A percentile compares a stretch with the other conserved stretches of the same genome.
Conservation (phyloP, 352 stramenopile genomes). For the Hyaloperonospora brassicae region DNA sequence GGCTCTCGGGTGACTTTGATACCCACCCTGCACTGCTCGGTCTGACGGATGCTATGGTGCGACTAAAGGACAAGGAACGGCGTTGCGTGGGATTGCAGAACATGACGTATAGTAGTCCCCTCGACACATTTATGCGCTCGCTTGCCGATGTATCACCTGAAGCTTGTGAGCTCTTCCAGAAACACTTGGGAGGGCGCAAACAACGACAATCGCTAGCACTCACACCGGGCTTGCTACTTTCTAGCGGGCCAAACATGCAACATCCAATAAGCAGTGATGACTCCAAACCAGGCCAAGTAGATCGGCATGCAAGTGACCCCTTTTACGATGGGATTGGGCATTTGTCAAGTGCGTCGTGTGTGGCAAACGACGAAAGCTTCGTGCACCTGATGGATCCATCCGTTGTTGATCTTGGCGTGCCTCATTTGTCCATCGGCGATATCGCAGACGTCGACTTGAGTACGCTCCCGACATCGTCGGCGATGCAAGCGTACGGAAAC, state of each 20-base stretch:
- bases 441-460: conserved; percentile 56
- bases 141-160: conserved; percentile 47
- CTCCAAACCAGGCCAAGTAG: conserved; percentile 4
- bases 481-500: conserved; percentile 15
- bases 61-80: conserved; percentile 68
- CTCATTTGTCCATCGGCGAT: conserved; percentile 47
- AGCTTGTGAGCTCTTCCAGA: conserved; percentile 66
- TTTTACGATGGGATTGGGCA: conserved; percentile 17
- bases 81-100: conserved; percentile 74
- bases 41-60: conserved; percentile 59
- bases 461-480: conserved; percentile 28
- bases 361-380: conserved; percentile 25
- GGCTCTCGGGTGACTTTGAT: conserved; percentile 52
- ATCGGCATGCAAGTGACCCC: conserved; percentile 18
- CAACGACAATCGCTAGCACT: conserved; percentile 29
- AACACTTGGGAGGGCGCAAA: conserved; percentile 57
- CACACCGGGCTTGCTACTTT: conserved; percentile 8
- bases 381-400: conserved; percentile 32
- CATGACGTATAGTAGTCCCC: conserved; percentile 58
- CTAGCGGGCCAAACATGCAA: conserved; percentile 30
- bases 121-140: conserved; percentile 63
- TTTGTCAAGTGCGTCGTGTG: conserved; percentile 4
- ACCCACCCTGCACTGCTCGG: conserved; percentile 55
- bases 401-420: conserved; percentile 26
- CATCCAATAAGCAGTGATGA: conserved; percentile 2